phyloP scores from a whole-genome alignment of 805 yeast genomes.

The Lipomyces orientalis region DNA sequence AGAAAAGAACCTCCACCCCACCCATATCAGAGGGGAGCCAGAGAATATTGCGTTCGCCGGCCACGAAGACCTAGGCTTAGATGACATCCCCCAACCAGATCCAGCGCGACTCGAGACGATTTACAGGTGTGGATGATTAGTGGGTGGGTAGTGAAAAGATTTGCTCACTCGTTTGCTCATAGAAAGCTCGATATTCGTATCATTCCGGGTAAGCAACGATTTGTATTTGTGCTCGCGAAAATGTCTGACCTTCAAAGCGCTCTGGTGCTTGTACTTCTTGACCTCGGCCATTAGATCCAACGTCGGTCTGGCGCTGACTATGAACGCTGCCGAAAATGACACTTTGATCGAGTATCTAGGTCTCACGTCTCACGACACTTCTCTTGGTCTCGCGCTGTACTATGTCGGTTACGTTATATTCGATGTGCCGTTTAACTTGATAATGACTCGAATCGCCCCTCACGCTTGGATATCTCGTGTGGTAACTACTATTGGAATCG shows the following conservation, averaged over 20 bases:
- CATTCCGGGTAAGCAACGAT: conserved; percentile 54
- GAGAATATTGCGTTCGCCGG: conserved; percentile 32
- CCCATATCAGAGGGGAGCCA: conserved; percentile 34
- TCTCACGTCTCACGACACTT: conserved; percentile 61
- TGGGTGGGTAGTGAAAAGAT: background rate
- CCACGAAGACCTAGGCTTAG: conserved; percentile 24
- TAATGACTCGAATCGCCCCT: conserved; percentile 83
- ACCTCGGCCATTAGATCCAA: conserved; percentile 70
- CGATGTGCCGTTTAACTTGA: conserved; percentile 85
- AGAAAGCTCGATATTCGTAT: conserved; percentile 67
- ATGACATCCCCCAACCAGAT: conserved; percentile 28
- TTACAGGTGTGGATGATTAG: conserved; percentile 11
- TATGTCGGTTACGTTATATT: conserved; percentile 83
- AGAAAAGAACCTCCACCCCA: conserved; percentile 26
- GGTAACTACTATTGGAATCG: conserved; percentile 75
- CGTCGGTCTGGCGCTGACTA: conserved; percentile 45
- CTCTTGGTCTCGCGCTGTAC: conserved; percentile 79
- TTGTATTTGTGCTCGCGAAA: background rate
- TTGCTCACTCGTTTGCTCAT: background rate
- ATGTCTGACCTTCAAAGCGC: conserved; percentile 47
- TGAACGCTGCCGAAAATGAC: conserved; percentile 79
- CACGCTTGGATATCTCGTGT: conserved; percentile 85
- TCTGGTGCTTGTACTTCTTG: conserved; percentile 72
- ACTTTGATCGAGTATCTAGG: conserved; percentile 66
- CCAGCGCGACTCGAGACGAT: conserved; percentile 22